Evolutionary conservation across 495 filamentous ascomycete species (phyloP).

Genomic region (Tuber calosporum): DNA sequence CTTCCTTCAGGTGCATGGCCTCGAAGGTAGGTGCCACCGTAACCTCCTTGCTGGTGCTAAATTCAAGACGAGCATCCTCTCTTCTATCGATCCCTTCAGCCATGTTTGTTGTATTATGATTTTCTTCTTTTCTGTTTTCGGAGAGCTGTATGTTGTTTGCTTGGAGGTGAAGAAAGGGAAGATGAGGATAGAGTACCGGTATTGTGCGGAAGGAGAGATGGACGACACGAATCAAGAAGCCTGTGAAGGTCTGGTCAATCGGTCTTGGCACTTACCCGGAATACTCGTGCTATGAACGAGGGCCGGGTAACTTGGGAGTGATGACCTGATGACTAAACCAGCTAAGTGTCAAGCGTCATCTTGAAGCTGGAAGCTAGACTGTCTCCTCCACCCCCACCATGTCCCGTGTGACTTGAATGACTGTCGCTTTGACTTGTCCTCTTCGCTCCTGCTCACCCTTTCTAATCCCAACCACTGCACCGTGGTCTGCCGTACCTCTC

Average conservation of each 20-base stretch:
- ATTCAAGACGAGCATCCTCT: conserved; percentile 93
- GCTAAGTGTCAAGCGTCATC: background rate
- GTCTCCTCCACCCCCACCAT: background rate
- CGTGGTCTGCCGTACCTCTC: background rate
- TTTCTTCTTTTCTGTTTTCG: background rate
- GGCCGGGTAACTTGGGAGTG: conserved; percentile 12
- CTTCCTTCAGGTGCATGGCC: conserved; percentile 84
- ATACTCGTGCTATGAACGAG: background rate
- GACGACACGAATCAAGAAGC: background rate
- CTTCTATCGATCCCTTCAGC: conserved; percentile 92
- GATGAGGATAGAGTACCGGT: background rate
- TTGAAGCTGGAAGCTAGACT: background rate
- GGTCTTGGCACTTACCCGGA: background rate
- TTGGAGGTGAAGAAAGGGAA: background rate
- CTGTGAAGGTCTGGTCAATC: background rate
- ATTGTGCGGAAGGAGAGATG: background rate
- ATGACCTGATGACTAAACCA: background rate
- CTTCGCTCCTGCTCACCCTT: background rate
- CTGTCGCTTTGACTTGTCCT: background rate
- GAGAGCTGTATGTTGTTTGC: background rate
- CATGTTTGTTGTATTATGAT: conserved; percentile 55
- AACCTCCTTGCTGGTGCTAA: conserved; percentile 95
- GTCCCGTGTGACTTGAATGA: background rate
- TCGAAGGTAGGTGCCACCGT: conserved; percentile 69
- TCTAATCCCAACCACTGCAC: background rate